Conservation (phyloP, 805 yeast genomes). For the Wickerhamiella allomyrinae region DNA sequence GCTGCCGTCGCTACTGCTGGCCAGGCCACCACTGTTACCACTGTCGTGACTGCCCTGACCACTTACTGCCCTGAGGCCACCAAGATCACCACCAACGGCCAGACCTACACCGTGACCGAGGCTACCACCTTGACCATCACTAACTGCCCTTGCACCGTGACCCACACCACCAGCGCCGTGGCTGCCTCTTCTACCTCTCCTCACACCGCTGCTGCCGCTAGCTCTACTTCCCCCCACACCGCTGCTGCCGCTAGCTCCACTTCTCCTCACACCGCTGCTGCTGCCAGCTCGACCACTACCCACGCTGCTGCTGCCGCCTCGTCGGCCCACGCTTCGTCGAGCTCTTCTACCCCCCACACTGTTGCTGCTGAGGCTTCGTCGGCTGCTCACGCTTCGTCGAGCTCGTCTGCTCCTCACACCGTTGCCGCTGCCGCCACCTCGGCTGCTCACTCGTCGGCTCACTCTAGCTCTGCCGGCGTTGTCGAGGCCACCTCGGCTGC, state of each 20-base stretch:
- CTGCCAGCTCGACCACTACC: background rate
- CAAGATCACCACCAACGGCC: constrained; percentile 31
- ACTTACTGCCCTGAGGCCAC: constrained; percentile 72
- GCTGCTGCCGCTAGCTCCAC: background rate
- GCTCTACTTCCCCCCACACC: background rate
- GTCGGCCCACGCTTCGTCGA: constrained; percentile 21
- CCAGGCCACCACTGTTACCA: constrained; percentile 2
- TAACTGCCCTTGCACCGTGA: constrained; percentile 57
- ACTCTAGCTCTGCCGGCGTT: background rate
- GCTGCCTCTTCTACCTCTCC: constrained; percentile 34
- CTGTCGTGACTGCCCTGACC: constrained; percentile 32
- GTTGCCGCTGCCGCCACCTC: background rate
- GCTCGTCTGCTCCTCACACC: background rate
- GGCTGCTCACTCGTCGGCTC: background rate
- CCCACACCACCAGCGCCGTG: background rate
- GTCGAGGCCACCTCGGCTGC: background rate
- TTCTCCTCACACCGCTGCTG: background rate
- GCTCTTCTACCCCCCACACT: background rate
- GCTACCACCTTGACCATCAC: constrained; percentile 78
- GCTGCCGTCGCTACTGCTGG: constrained; percentile 14
- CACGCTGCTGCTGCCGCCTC: background rate
- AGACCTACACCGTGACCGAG: constrained; percentile 35
- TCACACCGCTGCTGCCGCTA: constrained; percentile 38
- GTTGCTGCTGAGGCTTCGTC: background rate
- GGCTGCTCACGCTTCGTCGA: constrained; percentile 20